Conservation (phyloP, 2,329 filamentous ascomycete genomes). For the Tolypocladium tundrense region DNA sequence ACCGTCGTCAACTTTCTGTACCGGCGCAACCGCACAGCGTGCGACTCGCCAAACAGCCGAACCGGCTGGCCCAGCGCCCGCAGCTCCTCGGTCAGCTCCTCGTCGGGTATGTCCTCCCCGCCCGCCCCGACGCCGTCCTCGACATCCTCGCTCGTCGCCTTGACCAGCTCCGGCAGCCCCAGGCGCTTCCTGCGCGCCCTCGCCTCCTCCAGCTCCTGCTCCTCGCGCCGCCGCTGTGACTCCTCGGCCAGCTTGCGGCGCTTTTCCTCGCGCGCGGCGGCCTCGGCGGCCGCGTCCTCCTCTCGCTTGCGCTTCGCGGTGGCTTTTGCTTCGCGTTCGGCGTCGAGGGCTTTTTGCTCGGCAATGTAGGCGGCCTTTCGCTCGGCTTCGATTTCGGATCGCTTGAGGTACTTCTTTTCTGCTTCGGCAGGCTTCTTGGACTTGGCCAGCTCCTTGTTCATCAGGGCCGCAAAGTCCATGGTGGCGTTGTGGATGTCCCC, state of each 20-base stretch:
- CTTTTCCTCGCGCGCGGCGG: conserved; percentile 69
- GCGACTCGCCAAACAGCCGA: conserved; percentile 71
- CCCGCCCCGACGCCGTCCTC: conserved; percentile 32
- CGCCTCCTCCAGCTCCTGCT: conserved; percentile 66
- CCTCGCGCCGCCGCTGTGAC: conserved; percentile 56
- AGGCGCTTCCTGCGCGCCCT: conserved; percentile 61
- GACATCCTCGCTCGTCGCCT: conserved; percentile 27
- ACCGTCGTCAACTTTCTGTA: conserved; percentile 56
- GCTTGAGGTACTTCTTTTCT: conserved; percentile 70
- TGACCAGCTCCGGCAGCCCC: conserved; percentile 64
- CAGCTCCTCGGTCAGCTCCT: conserved; percentile 58
- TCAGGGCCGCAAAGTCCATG: conserved; percentile 94
- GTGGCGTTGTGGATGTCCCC: conserved; percentile 11
- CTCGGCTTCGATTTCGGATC: conserved; percentile 75
- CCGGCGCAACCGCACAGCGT: conserved; percentile 56
- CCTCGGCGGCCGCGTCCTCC: conserved; percentile 67
- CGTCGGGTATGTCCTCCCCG: conserved; percentile 57
- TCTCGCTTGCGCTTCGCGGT: conserved; percentile 81
- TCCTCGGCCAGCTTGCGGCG: conserved; percentile 72
- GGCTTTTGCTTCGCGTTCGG: conserved; percentile 57
- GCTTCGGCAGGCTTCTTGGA: conserved; percentile 44
- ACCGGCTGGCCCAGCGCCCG: conserved; percentile 64
- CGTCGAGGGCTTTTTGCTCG: conserved; percentile 67
- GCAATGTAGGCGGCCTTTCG: conserved; percentile 70
- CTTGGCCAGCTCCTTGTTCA: conserved; percentile 88